phyloP scores from a whole-genome alignment of 2,329 filamentous ascomycete species.

The Pezicula radicicola region DNA sequence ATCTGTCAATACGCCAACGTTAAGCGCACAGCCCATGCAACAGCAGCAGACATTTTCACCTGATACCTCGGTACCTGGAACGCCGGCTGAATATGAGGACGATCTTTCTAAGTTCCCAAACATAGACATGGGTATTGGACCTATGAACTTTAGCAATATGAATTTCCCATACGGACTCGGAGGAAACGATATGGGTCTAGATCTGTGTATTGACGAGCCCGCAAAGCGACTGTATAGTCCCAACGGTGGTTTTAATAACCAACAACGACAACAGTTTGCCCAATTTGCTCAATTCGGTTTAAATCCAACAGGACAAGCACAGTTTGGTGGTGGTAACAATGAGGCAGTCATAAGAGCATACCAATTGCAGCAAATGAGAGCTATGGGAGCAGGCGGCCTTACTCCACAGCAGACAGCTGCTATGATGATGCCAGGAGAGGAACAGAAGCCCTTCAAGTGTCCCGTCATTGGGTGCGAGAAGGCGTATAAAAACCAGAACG shows the following conservation, averaged over 20 bases:
- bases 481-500: slow-evolving; percentile 99
- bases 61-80: slow-evolving; percentile 67
- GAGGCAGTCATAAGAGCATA: slow-evolving; percentile 64
- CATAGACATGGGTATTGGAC: slow-evolving; percentile 52
- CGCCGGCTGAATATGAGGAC: slow-evolving; percentile 72
- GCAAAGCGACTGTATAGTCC: slow-evolving; percentile 91
- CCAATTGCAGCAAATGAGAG: slow-evolving; percentile 56
- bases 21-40: slow-evolving; percentile 69
- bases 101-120: slow-evolving; percentile 65
- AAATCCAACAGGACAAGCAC: slow-evolving; percentile 54
- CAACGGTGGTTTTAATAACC: slow-evolving; percentile 66
- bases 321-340: slow-evolving; percentile 67
- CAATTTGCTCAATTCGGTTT: slow-evolving; percentile 71
- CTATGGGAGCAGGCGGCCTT: slow-evolving; percentile 22
- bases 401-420: slow-evolving; percentile 33
- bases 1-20: slow-evolving; percentile 91
- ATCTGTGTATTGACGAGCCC: slow-evolving; percentile 81
- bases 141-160: slow-evolving; percentile 37
- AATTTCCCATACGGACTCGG: slow-evolving; percentile 30
- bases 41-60: slow-evolving; percentile 40
- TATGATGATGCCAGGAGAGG: slow-evolving; percentile 69
- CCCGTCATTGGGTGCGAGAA: slow-evolving; percentile 98
- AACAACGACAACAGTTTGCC: slow-evolving; percentile 59
- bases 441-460: slow-evolving; percentile 96
- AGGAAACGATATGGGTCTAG: slow-evolving; percentile 49